Conservation (phyloP, 2,329 filamentous ascomycete species). For the Talaromyces rugulosus region DNA sequence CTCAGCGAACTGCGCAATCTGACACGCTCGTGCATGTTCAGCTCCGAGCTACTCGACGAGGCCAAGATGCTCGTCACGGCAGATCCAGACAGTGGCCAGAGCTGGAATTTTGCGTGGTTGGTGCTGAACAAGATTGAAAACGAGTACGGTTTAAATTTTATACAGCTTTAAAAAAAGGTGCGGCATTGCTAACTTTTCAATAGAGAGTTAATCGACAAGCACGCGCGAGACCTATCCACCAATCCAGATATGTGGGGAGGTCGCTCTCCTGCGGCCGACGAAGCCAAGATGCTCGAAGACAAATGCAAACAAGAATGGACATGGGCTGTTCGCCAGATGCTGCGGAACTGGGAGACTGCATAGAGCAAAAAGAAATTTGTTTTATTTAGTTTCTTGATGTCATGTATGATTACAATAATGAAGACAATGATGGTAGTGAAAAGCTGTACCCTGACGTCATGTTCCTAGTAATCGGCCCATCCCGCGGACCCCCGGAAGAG, state of each 20-base stretch:
- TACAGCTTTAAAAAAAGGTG: background rate
- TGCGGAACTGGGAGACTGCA: slow-evolving; percentile 60
- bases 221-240: slow-evolving; percentile 58
- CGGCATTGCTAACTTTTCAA: slow-evolving; percentile 34
- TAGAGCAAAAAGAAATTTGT: background rate
- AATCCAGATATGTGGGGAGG: slow-evolving; percentile 68
- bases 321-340: slow-evolving; percentile 60
- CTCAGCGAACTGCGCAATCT: slow-evolving; percentile 66
- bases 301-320: slow-evolving; percentile 67
- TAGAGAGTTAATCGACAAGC: slow-evolving; percentile 58
- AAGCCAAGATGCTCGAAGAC: slow-evolving; percentile 55
- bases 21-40: slow-evolving; percentile 65
- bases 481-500: too few species aligned
- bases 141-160: slow-evolving; percentile 46
- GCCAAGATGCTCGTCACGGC: slow-evolving; percentile 55
- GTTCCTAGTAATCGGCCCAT: background rate
- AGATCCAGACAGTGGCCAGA: slow-evolving; percentile 63
- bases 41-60: slow-evolving; percentile 42
- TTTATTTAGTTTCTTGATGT: background rate
- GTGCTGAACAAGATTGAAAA: slow-evolving; percentile 62
- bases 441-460: background rate
- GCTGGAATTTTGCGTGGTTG: slow-evolving; percentile 75
- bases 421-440: background rate
- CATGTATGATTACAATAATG: background rate
- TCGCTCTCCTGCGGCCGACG: slow-evolving; percentile 51